A percentile compares a stretch with the other conserved stretches of the same genome.
These are phyloP conservation scores for Shiraia sp. DNA, from an alignment of 2,329 filamentous ascomycete genomes.

Conservation along the genomic window DNA sequence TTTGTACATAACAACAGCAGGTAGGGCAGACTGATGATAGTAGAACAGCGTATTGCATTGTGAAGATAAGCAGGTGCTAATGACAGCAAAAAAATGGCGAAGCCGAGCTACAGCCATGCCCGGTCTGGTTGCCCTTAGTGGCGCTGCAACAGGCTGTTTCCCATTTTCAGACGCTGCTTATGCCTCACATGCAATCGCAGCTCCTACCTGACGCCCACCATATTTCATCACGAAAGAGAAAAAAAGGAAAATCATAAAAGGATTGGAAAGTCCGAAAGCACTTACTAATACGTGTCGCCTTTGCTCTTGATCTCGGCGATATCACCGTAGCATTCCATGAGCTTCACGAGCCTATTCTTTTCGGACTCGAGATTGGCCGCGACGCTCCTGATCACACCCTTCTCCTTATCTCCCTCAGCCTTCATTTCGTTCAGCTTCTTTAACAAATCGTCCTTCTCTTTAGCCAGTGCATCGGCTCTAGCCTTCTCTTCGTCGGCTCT, in stretches of 20 bases:
- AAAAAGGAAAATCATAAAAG: constrained; percentile 16
- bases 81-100: constrained; percentile 3
- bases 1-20: neutral
- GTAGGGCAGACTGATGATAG: constrained; percentile 5
- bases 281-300: constrained; percentile 51
- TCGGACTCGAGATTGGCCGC: constrained; percentile 47
- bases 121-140: neutral
- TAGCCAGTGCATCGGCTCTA: constrained; percentile 30
- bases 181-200: neutral
- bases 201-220: constrained; percentile 1
- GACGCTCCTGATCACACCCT: constrained; percentile 43
- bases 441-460: constrained; percentile 43
- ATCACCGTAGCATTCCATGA: constrained; percentile 49
- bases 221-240: neutral
- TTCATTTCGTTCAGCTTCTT: constrained; percentile 37
- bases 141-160: neutral
- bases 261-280: constrained; percentile 27
- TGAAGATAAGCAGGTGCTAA: constrained; percentile 10
- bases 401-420: constrained; percentile 42
- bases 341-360: constrained; percentile 47
- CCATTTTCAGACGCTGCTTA: neutral
- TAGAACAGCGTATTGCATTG: constrained; percentile 31
- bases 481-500: constrained; percentile 40
- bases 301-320: constrained; percentile 49
- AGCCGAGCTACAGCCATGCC: constrained; percentile 7